Base-by-base conservation (phyloP, 2,329 filamentous ascomycete genomes). In the Aspergillus candidus region DNA sequence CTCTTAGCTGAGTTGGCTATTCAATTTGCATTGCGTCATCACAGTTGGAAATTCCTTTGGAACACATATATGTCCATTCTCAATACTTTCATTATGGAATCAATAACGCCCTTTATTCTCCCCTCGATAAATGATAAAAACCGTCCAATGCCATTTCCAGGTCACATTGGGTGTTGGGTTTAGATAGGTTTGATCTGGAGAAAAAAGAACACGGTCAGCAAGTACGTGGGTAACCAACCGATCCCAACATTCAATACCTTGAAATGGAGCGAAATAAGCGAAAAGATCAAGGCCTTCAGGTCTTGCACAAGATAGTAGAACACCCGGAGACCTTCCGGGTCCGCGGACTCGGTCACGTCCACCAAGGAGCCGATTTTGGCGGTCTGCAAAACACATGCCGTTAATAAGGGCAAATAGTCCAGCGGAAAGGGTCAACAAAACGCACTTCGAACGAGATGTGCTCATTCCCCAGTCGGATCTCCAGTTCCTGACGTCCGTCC, bases 241-340 rank as follows among this genome's bases (percentile, higher is more conserved):
- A 30, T 14, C 30, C 22, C 33, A 12, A 13, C 11, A 13, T 8
- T 8, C 14, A 32, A 34, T 63, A 82, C 81, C 84, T 98, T 98
- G 76, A 98, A 98, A 72, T 98, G 93, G 52, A 98, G 77, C 2
- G 88, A 88, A 59, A 97, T 98, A 53, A 98, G 71, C 42, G 91
- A 96, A 68, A 98, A 98, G 3, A 98, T 88, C 32, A 98, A 75
- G 0, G 93, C 93, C 72, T 97, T 98, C 18, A 98, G 73, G 63
- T 98, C 93, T 64, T 98, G 93, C 4, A 97, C 91, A 6, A 98
- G 82, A 63, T 98, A 98, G 74, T 98, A 98, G 70, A 98, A 98
- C 3, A 98, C 93, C 39, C 93, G 82, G 11, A 98, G 79, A 27
- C 93, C 93, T 70, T 98, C 93, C 2, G 93, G 93, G 62, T 98